Base-by-base conservation (phyloP, 805 yeast genomes). In the Wickerhamiella domercqiae region DNA sequence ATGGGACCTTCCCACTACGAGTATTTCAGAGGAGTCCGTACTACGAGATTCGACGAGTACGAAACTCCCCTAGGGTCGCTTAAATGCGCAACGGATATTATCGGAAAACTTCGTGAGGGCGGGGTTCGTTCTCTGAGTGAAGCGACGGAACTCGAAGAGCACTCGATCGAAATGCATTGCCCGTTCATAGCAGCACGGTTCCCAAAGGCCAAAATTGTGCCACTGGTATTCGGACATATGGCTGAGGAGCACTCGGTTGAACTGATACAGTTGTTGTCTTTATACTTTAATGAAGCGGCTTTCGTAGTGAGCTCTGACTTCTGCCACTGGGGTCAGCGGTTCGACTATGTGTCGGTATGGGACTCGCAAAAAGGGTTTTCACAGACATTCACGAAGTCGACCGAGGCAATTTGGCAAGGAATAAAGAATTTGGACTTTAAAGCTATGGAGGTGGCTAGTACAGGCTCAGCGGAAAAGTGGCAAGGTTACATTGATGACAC, bases 1-100 rank as follows among this genome's bases (percentile, higher is more conserved):
- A 54, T 90, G 53, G 96, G 97, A 0, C 98, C 98, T 0, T 79
- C 94, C 0, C 98, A 90, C 54, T 93, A 81, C 55, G 76, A 79
- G 6, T 86, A 78, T 53, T 82, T 79, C 60, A 63, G 63, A 39
- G 75, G 77, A 20, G 63, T 65, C 20, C 78, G 71, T 1, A 57
- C 71, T 40, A 65, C 79, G 2, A 56, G 55, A 2, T 83, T 64
- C 51, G 16, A 13, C n/a, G 46, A 43, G 6, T 75, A 82, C 50
- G 78, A 69, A 21, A 87, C 98, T 0, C 98, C 98, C 1, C 53
- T 86, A 15, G 98, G 98, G 0, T 52, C 68, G 21, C 51, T 90
- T 2, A 61, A 64, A 0, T 79, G 87, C 14, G 95, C 87, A 53
- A 53, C 51, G 0, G 69, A 64, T 7, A 42, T 35, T 3, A 37